Base-by-base conservation (phyloP, 2,329 filamentous ascomycete species). In the Fusarium humuli region DNA sequence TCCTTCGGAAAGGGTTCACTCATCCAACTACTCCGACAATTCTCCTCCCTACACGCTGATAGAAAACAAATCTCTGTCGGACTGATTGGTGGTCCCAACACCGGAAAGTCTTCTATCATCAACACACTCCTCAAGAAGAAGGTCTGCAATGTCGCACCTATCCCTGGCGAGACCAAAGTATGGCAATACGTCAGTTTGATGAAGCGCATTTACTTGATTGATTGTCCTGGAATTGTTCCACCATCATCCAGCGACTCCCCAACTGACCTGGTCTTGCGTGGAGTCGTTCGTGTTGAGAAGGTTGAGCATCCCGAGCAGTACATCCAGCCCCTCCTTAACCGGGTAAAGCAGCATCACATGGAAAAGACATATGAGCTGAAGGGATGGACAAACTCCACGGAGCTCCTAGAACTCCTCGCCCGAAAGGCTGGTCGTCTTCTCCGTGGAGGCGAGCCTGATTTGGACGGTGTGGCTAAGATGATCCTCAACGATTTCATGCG, bases 181-280 rank as follows among this genome's bases (percentile, higher is more conserved):
- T 98, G 96, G 95, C 95, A 98, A 79, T 98, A 98, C 77, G 94
- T 98, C 72, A 97, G 94, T 5, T 82, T 98, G 64, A 97, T 97
- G 92, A 97, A 94, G 83, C 87, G 94, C 57, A 97, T 97, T 44
- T 86, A 83, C 81, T 87, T 99, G 57, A 98, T 99, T 74, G 96
- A 99, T 76, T 98, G 95, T 76, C 96, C 96, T 41, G 96, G 96
- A 80, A 94, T 99, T 42, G 96, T 98, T 1, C 96, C 96, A 6
- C 95, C 96, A 0, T 96, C 92, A 70, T 89, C 89, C 67, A 89
- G 89, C 57, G 95, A 98, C 76, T 92, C 91, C 0, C 92, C 94
- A 29, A 90, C 94, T 75, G 94, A 98, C 71, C 91, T 99, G 58
- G 86, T 99, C 6, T 86, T 99, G 12, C 89, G 95, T 70, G 96